Percentiles rank a stretch among this genome's conserved stretches.
These are phyloP conservation scores for Boletus pseudo-olivaceus DNA, from an alignment of 768 basidiomycete species.

Conservation along the genomic window DNA sequence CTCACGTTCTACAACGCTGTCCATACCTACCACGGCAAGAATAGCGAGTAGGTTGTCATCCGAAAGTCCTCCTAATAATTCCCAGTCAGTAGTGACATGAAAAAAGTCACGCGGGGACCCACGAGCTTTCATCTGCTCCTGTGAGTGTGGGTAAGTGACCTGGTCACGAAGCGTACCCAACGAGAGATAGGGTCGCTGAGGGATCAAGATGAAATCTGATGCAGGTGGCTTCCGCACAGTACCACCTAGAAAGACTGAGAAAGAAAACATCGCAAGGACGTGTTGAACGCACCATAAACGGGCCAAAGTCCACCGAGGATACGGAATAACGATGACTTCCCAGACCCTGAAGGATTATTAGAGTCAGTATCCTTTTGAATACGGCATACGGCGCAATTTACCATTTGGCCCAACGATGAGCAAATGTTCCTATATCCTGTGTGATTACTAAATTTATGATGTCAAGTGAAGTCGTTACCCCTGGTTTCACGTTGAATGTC, in stretches of 20 bases:
- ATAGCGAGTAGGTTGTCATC: constrained; percentile 74
- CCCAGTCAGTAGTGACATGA: constrained; percentile 3
- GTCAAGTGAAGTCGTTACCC: constrained; percentile 42
- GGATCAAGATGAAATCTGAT: constrained; percentile 88
- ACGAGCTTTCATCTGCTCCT: constrained; percentile 75
- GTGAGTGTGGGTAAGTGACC: constrained; percentile 91
- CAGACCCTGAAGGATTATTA: constrained; percentile 52
- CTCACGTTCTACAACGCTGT: constrained; percentile 82
- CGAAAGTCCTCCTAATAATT: constrained; percentile 56
- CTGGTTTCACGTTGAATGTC: constrained; percentile 86
- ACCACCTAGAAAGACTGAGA: constrained; percentile 43
- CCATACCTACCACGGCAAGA: constrained; percentile 79
- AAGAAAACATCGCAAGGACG: neutral
- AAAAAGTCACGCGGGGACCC: constrained; percentile 26
- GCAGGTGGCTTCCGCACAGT: constrained; percentile 86
- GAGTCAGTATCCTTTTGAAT: neutral
- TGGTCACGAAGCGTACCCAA: constrained; percentile 93
- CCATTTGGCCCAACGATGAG: constrained; percentile 96
- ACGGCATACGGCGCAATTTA: constrained; percentile 23
- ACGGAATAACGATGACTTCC: constrained; percentile 91
- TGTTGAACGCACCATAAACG: constrained; percentile 40
- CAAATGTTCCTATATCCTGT: constrained; percentile 66
- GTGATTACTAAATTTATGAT: neutral
- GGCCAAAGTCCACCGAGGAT: constrained; percentile 97
- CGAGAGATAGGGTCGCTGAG: constrained; percentile 93